A percentile compares a stretch with the other conserved stretches of the same genome.
Evolutionary conservation across 768 basidiomycete species (phyloP).

Genomic region (Xerocomellus dryophilus): DNA sequence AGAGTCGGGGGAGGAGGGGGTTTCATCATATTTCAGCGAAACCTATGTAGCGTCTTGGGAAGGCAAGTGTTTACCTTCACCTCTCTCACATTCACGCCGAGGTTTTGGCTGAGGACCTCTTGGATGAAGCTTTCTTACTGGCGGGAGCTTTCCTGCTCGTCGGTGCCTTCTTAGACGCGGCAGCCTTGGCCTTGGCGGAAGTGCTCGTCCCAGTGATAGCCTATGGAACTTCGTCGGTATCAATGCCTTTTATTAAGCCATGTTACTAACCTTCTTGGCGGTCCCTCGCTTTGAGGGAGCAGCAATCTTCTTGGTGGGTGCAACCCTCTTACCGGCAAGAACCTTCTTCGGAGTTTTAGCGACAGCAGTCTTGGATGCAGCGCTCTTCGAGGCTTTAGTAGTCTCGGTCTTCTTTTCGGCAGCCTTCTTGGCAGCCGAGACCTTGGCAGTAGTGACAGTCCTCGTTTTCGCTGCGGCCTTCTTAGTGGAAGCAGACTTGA

Average conservation of each 20-base stretch:
- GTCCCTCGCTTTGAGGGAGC: slow-evolving; percentile 46
- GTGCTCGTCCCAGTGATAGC: slow-evolving; percentile 49
- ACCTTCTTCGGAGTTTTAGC: slow-evolving; percentile 33
- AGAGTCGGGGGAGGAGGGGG: not conserved
- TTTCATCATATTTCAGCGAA: not conserved
- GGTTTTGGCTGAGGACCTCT: slow-evolving; percentile 16
- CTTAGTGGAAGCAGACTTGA: slow-evolving; percentile 25
- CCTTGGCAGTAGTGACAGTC: slow-evolving; percentile 28
- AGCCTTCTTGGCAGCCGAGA: slow-evolving; percentile 42
- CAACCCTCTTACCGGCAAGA: slow-evolving; percentile 32
- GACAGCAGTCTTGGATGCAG: slow-evolving; percentile 13
- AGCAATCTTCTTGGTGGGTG: slow-evolving; percentile 40
- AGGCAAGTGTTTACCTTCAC: slow-evolving; percentile 1
- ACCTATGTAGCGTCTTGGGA: not conserved
- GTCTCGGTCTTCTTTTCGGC: slow-evolving; percentile 34
- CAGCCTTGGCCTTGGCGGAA: slow-evolving; percentile 33
- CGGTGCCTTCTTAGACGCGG: slow-evolving; percentile 34
- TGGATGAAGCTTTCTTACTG: slow-evolving; percentile 24
- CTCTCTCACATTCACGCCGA: slow-evolving; percentile 13
- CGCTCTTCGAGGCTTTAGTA: slow-evolving; percentile 33
- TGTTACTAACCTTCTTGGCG: slow-evolving; percentile 57
- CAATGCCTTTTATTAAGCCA: not conserved
- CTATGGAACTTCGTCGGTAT: slow-evolving; percentile 31
- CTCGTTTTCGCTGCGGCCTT: slow-evolving; percentile 37
- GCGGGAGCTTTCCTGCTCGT: slow-evolving; percentile 27